Evolutionary conservation across 306 rosid genomes (phyloP), one percentile per base, ranked within the genome.

Genomic region (Hippophae rhamnoides): DNA sequence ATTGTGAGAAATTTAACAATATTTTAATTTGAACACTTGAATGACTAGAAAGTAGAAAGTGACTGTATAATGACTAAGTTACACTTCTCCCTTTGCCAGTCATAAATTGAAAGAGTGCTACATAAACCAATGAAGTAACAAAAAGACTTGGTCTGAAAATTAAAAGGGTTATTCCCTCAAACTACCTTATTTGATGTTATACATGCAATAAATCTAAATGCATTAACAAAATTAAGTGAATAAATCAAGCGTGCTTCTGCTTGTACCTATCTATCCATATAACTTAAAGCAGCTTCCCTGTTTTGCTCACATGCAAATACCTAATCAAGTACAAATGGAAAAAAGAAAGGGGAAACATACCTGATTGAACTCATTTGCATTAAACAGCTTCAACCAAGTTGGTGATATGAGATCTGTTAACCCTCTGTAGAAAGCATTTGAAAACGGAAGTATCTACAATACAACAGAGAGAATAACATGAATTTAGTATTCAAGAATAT

Each of bases 281-380:
- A 23, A 13, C 51, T 31, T 54, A 10, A 65, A 58, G 52, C 8
- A 67, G 59, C 52, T 25, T 66, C 49, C 41, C 63, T 54, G 63
- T 9, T 43, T 50, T 27, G 47, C 43, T 40, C 26, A 58, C 41
- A 58, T 9, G 23, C 41, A 3, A 66, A 52, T 42, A 54, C 49
- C 50, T 66, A 43, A 59, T 48, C 62, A 64, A 57, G 45, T 61
- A 42, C 57, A 58, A 58, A 14, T 0, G 38, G 38, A 31, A 31
- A 31, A 4, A 4, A 31, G 38, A 31, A 31, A 46, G 64, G 40
- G 47, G 45, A 64, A 63, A 57, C 25, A 58, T 85, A 90, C 98
- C 98, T 92, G 98, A 81, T 92, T 92, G 76, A 92, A 87, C 64
- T 92, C 98, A 75, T 83, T 73, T 45, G 98, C 95, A 58, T 83